Percentiles rank a stretch among this genome's conserved stretches.
phyloP scores from a whole-genome alignment of 1,139 yeast species.

The Diutina neorugosa region DNA sequence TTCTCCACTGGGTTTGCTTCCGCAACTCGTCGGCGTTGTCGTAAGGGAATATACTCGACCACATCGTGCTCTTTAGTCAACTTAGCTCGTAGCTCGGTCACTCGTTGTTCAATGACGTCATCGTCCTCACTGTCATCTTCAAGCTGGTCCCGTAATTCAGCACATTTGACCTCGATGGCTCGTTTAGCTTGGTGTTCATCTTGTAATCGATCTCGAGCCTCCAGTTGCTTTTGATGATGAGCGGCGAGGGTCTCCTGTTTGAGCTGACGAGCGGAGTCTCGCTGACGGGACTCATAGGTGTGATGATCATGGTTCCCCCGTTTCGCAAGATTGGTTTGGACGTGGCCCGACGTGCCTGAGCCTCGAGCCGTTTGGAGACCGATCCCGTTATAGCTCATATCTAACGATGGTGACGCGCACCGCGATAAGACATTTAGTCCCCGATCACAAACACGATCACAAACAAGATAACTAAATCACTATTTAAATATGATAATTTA shows the following conservation, averaged over 20 bases:
- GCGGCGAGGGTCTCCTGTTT: conserved; percentile 8
- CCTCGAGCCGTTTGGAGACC: conserved; percentile 60
- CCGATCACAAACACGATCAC: too few species aligned
- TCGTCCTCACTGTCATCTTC: conserved; percentile 36
- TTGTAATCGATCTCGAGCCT: conserved; percentile 18
- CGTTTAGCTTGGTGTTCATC: conserved; percentile 30
- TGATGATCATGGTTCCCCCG: neutral
- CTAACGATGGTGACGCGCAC: too few species aligned
- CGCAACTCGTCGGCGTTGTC: neutral
- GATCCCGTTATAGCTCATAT: conserved; percentile 57
- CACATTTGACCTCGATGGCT: conserved; percentile 39
- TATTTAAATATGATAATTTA: too few species aligned
- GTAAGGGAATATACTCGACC: neutral
- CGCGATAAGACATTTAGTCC: too few species aligned
- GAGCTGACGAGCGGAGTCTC: conserved; percentile 11
- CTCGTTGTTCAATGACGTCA: conserved; percentile 14
- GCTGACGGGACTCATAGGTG: conserved; percentile 4
- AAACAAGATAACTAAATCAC: too few species aligned
- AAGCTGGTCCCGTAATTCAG: conserved; percentile 40
- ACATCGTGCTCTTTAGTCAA: conserved; percentile 3
- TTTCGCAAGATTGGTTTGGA: conserved; percentile 38
- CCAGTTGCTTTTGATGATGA: conserved; percentile 9
- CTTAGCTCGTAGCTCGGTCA: conserved; percentile 9
- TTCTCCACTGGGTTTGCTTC: too few species aligned
- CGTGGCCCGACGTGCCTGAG: conserved; percentile 60